Evolutionary conservation across 1,284 basidiomycete genomes (phyloP), one percentile per base, ranked within the genome.

Genomic region (Sanguinoderma infundibulare): DNA sequence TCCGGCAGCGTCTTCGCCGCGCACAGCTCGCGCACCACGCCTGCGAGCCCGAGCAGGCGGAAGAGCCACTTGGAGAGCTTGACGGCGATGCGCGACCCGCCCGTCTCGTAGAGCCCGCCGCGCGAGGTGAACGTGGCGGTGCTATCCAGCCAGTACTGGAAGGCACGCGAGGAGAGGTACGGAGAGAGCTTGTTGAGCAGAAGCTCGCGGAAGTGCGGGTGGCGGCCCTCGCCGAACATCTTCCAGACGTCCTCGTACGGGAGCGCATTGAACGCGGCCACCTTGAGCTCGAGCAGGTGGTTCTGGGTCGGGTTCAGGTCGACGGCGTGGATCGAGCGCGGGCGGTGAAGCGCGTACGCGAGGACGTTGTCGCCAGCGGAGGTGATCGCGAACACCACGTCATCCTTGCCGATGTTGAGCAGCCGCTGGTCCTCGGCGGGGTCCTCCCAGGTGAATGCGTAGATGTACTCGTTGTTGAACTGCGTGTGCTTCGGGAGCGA

Each of bases 401-500:
- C 67, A 57, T 68, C 64, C 35, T 35, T 12, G 24, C 67, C 64
- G 40, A 68, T 68, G 46, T 61, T 58, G 34, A 68, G 64, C 34
- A 68, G 54, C 39, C 64, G 62, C 62, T 68, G 62, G 60, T 68
- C 67, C 59, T 66, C 67, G 9, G 64, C 64, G 35, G 67, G 67
- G 55, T 68, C 67, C 56, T 68, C 67, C 67, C 67, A 68, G 5
- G 67, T 61, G 59, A 68, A 68, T 30, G 67, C 67, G 54, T 68
- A 68, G 42, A 66, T 68, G 55, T 68, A 68, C 42, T 61, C 47
- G 60, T 64, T 64, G n/a, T 51, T 49, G 55, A 68, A 68, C 55
- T 68, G 67, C n/a, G 62, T 60, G 60, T 68, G 67, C 59, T 68
- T 66, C 49, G 50, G 64, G n/a, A 66, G 61, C 38, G 64, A 51